Evolutionary conservation across 2,329 filamentous ascomycete species (phyloP).

Genomic region (Colletotrichum sp.): DNA sequence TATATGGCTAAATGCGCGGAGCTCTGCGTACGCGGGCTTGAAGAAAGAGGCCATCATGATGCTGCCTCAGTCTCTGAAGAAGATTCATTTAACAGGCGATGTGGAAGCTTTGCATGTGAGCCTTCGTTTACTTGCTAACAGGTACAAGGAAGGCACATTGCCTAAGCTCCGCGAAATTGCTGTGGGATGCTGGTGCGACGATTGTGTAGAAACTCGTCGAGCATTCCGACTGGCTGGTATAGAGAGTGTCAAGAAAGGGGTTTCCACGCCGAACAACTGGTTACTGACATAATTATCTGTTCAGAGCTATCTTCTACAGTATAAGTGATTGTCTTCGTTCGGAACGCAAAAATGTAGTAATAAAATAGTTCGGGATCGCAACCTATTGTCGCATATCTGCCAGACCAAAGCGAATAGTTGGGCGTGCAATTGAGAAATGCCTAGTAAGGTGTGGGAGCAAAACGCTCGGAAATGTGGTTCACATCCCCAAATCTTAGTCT

Average conservation of each 20-base stretch:
- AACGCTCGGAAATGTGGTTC: neutral
- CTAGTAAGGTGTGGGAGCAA: too few species aligned
- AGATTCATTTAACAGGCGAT: neutral
- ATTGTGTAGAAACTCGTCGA: neutral
- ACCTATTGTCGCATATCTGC: neutral
- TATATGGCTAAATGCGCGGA: neutral
- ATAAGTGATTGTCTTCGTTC: neutral
- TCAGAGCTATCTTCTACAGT: neutral
- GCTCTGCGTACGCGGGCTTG: neutral
- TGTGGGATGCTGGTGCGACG: neutral
- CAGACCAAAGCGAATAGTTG: neutral
- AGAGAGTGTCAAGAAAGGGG: neutral
- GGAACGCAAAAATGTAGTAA: neutral
- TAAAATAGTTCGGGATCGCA: neutral
- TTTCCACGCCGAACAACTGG: neutral
- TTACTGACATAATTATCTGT: neutral
- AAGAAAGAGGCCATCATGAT: neutral
- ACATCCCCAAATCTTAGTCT: neutral
- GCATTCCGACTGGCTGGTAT: neutral
- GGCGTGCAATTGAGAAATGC: neutral
- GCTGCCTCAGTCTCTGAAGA: neutral
- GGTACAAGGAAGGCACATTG: neutral
- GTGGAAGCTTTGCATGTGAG: neutral
- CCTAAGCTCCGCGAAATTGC: neutral
- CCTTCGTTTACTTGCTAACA: neutral